Percentiles rank a stretch among this genome's conserved stretches.
These are phyloP conservation scores for Lentinula sp. DNA, from an alignment of 768 basidiomycete genomes.

Conservation along the genomic window DNA sequence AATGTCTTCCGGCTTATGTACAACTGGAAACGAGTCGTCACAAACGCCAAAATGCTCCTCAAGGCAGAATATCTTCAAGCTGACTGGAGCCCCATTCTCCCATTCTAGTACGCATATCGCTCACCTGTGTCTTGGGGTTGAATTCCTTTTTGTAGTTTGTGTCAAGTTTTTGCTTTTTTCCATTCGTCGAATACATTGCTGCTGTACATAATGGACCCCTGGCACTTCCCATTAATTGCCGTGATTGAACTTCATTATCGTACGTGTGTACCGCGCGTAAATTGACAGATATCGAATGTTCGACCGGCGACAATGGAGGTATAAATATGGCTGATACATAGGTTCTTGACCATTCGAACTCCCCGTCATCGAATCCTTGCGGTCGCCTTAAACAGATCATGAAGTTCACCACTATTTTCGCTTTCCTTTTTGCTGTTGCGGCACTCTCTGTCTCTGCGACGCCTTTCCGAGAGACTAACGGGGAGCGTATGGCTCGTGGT, in stretches of 20 bases:
- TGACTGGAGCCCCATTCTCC: neutral
- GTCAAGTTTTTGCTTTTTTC: no score
- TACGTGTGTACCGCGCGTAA: neutral
- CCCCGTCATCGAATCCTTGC: neutral
- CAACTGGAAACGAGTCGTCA: no score
- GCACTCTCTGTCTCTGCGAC: conserved; percentile 28
- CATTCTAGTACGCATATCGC: neutral
- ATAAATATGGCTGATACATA: neutral
- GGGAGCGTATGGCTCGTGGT: conserved; percentile 46
- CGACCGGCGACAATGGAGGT: neutral
- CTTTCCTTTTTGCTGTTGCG: conserved; percentile 30
- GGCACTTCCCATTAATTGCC: neutral
- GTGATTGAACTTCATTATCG: neutral
- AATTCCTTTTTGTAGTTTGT: neutral
- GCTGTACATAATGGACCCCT: neutral
- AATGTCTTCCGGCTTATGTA: no score
- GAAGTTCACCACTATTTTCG: conserved; percentile 34
- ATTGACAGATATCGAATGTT: neutral
- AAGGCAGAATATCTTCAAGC: neutral
- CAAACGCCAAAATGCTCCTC: no score
- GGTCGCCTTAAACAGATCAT: conserved; percentile 15
- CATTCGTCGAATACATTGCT: neutral
- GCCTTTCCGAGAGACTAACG: conserved; percentile 37
- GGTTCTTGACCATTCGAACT: neutral
- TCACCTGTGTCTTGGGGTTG: neutral